phyloP scores from a whole-genome alignment of 148 eudicot species.

The Hydrangea macrophylla region DNA sequence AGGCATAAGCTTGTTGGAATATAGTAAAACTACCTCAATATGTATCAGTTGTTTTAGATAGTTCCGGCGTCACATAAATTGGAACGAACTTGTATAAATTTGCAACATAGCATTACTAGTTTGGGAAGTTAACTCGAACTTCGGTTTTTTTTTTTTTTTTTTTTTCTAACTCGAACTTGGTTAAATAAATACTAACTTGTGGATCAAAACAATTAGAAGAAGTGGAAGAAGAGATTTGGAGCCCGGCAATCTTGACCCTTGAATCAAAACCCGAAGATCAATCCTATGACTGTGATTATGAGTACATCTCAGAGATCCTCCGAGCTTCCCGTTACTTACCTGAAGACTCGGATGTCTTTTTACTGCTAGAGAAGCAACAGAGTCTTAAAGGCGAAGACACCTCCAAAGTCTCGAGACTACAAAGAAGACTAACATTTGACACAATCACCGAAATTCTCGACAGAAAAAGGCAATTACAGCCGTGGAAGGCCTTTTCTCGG shows the following conservation, averaged over 20 bases:
- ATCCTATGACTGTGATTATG: constrained; percentile 48
- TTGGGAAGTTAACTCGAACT: too few species aligned
- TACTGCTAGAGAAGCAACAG: constrained; percentile 62
- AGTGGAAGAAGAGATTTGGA: constrained; percentile 71
- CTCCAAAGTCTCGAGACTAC: constrained; percentile 49
- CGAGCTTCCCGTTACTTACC: constrained; percentile 60
- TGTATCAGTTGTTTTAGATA: too few species aligned
- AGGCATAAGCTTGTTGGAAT: too few species aligned
- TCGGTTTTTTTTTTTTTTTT: background rate
- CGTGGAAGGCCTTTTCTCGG: constrained; percentile 53
- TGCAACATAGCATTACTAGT: too few species aligned
- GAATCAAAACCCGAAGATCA: constrained; percentile 33
- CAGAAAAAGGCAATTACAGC: constrained; percentile 46
- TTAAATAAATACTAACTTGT: too few species aligned
- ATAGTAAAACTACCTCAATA: too few species aligned
- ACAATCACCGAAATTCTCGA: constrained; percentile 59
- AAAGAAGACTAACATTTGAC: constrained; percentile 61
- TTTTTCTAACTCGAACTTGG: too few species aligned
- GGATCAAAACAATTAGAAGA: constrained; percentile 47
- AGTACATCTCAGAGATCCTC: constrained; percentile 68
- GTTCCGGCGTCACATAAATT: too few species aligned
- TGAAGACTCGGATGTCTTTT: constrained; percentile 51
- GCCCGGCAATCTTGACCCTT: constrained; percentile 42
- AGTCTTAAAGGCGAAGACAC: constrained; percentile 50
- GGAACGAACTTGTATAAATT: too few species aligned